These are phyloP conservation scores for Cystobasidium sp. DNA, from an alignment of 1,284 basidiomycete genomes.

Conservation along the genomic window DNA sequence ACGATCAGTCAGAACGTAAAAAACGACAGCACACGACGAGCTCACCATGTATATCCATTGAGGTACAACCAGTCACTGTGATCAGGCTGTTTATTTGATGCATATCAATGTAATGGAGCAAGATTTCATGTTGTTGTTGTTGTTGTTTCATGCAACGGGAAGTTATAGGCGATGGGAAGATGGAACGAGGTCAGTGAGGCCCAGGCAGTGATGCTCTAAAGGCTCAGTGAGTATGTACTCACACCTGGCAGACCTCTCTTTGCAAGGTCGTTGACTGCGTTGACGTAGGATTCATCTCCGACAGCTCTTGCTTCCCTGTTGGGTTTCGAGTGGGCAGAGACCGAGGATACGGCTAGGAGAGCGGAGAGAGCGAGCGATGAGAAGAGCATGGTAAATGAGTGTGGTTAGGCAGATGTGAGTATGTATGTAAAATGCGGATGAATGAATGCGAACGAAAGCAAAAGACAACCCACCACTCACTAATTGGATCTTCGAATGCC, in stretches of 20 bases:
- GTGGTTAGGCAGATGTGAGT: neutral
- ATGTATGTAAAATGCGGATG: neutral
- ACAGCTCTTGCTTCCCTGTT: slow-evolving; percentile 18
- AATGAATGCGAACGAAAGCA: slow-evolving; percentile 6
- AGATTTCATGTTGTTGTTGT: neutral
- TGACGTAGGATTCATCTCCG: neutral
- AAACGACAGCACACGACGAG: neutral
- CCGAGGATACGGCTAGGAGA: slow-evolving; percentile 7
- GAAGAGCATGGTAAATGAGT: slow-evolving; percentile 30
- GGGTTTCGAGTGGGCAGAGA: slow-evolving; percentile 17
- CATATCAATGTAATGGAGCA: too few relatives aligned
- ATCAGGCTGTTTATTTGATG: neutral
- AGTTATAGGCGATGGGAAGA: neutral
- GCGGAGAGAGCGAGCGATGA: slow-evolving; percentile 27
- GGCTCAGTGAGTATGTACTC: neutral
- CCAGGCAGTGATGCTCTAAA: neutral
- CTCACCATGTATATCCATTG: slow-evolving; percentile 7
- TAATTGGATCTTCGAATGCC: neutral
- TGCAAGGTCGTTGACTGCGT: slow-evolving; percentile 1
- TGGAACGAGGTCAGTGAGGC: neutral
- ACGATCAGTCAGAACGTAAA: neutral
- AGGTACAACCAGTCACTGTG: slow-evolving; percentile 22
- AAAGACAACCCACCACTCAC: neutral
- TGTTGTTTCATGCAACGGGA: slow-evolving; percentile 4
- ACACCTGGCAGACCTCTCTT: slow-evolving; percentile 23